Evolutionary conservation across 108 stramenopile species (phyloP).

Genomic region (Fragilaria radians): DNA sequence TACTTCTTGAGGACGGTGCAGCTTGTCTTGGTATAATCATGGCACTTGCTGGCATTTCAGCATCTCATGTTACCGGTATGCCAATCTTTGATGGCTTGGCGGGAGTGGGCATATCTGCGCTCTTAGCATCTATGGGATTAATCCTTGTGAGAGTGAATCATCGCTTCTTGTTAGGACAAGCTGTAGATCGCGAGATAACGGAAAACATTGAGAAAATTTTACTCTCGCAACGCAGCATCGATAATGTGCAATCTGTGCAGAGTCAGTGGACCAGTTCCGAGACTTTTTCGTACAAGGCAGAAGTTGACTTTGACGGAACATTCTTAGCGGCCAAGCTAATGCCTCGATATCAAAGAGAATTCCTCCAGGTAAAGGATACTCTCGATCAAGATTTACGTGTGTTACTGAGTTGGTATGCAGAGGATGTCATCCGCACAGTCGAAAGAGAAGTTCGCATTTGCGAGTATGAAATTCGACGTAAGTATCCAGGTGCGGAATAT

Average conservation of each 20-base stretch:
- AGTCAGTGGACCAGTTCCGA: slow-evolving; percentile 95
- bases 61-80: slow-evolving; percentile 68
- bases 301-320: slow-evolving; percentile 98
- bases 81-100: slow-evolving; percentile 90
- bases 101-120: slow-evolving; percentile 78
- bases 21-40: slow-evolving; percentile 93
- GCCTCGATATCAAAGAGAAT: slow-evolving; percentile 71
- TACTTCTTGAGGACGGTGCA: slow-evolving; percentile 94
- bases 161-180: slow-evolving; percentile 89
- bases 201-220: slow-evolving; percentile 86
- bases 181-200: slow-evolving; percentile 76
- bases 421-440: slow-evolving; percentile 94
- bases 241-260: slow-evolving; percentile 84
- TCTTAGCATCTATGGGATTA: slow-evolving; percentile 88
- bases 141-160: slow-evolving; percentile 84
- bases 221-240: slow-evolving; percentile 69
- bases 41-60: slow-evolving; percentile 87
- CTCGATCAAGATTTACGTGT: slow-evolving; percentile 79
- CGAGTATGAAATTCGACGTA: slow-evolving; percentile 84
- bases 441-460: slow-evolving; percentile 93
- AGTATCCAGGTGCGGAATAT: slow-evolving; percentile 92
- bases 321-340: slow-evolving; percentile 91
- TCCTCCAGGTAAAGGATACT: slow-evolving; percentile 44
- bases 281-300: slow-evolving; percentile 96
- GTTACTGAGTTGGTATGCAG: slow-evolving; percentile 91